These are phyloP conservation scores for Fraxinus floribunda DNA, from an alignment of 305 asterid genomes.

Conservation along the genomic window DNA sequence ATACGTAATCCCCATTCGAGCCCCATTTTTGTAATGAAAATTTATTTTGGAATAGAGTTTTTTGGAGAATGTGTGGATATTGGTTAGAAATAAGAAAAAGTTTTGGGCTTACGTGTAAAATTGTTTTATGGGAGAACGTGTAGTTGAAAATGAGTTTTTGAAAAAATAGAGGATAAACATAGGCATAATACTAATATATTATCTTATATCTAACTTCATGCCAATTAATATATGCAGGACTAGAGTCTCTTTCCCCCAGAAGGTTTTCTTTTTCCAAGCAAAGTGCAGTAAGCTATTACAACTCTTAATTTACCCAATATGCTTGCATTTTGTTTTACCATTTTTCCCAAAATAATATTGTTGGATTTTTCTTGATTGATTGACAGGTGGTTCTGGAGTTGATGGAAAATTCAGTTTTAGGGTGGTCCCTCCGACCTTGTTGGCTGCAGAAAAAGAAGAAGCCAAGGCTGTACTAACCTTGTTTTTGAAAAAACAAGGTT, in stretches of 20 bases:
- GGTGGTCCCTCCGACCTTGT: conserved; percentile 62
- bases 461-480: conserved; percentile 83
- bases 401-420: conserved; percentile 68
- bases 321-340: conserved; percentile 4
- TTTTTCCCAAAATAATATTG: conserved; percentile 25
- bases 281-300: conserved; percentile 54
- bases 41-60: not conserved
- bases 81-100: not conserved
- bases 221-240: conserved; percentile 41
- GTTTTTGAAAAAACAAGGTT: conserved; percentile 80
- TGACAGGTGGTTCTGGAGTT: conserved; percentile 56
- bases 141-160: not conserved
- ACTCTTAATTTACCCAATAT: conserved; percentile 11
- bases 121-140: not conserved
- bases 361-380: conserved; percentile 28
- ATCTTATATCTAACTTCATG: not conserved
- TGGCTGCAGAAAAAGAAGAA: conserved; percentile 96
- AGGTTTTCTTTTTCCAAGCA: conserved; percentile 51
- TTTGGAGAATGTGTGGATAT: not conserved
- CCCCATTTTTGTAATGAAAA: not conserved
- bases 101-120: not conserved
- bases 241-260: conserved; percentile 39
- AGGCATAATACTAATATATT: not conserved
- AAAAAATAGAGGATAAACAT: not conserved
- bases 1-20: not conserved